These are phyloP conservation scores for Rhododendron ovatum DNA, from an alignment of 148 eudicot genomes.

Conservation along the genomic window DNA sequence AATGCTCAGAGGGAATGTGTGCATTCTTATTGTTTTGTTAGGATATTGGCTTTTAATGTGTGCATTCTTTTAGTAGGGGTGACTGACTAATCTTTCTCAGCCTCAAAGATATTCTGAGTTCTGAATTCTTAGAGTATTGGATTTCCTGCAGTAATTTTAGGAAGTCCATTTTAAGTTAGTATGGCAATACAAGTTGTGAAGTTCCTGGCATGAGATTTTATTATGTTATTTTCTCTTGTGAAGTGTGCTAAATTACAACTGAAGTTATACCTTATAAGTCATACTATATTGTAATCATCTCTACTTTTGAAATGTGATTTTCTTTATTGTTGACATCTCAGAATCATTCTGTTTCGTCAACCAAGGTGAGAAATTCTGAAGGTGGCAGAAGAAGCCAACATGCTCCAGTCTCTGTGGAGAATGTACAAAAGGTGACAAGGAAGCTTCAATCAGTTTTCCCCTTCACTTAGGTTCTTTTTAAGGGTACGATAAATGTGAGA, in stretches of 20 bases:
- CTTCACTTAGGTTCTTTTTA: background rate
- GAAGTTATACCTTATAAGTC: background rate
- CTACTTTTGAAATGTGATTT: background rate
- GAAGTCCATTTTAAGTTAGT: background rate
- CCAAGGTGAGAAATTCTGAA: slow-evolving; percentile 42
- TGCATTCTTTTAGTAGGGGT: background rate
- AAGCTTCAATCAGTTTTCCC: slow-evolving; percentile 7
- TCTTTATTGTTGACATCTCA: slow-evolving; percentile 11
- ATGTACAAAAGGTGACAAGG: slow-evolving; percentile 28
- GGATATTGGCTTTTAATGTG: background rate
- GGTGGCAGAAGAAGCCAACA: slow-evolving; percentile 34
- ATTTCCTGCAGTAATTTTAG: background rate
- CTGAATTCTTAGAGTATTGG: background rate
- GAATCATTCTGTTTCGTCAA: slow-evolving; percentile 54
- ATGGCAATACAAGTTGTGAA: background rate
- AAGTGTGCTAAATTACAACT: background rate
- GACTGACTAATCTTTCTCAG: background rate
- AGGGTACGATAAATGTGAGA: background rate
- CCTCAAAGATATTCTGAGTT: background rate
- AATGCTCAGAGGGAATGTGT: background rate
- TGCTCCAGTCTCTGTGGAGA: slow-evolving; percentile 28
- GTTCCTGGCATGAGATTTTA: slow-evolving; percentile 5
- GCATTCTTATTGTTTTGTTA: background rate
- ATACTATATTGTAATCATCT: background rate
- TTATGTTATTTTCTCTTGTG: background rate